These are phyloP conservation scores for Wickerhamiella spandovensis DNA, from an alignment of 805 yeast genomes.

Conservation along the genomic window DNA sequence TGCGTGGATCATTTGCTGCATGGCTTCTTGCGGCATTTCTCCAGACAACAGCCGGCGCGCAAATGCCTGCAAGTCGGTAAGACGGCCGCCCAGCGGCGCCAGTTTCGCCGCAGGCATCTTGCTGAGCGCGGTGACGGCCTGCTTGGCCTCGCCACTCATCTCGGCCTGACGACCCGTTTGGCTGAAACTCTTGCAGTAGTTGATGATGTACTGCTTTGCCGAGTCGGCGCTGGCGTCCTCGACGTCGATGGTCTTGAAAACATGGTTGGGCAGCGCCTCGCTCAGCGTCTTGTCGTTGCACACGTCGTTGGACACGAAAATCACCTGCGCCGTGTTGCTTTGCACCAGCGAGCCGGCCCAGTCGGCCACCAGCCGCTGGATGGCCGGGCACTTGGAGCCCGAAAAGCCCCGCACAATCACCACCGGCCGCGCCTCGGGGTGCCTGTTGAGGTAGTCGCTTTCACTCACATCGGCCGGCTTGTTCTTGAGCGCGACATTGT, in stretches of 20 bases:
- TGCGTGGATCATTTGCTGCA: constrained; percentile 67
- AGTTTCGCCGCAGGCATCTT: constrained; percentile 21
- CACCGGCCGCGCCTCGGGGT: constrained; percentile 15
- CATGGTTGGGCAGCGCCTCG: constrained; percentile 72
- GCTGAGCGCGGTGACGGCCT: constrained; percentile 17
- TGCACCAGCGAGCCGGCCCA: constrained; percentile 76
- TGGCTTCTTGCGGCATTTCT: constrained; percentile 64
- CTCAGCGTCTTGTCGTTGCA: constrained; percentile 57
- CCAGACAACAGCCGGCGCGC: constrained; percentile 81
- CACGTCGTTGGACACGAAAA: constrained; percentile 74
- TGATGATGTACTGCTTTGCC: constrained; percentile 55
- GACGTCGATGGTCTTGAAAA: constrained; percentile 58
- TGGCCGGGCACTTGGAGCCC: constrained; percentile 19
- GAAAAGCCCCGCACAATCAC: constrained; percentile 11
- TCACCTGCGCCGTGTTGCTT: constrained; percentile 77
- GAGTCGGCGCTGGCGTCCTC: constrained; percentile 69
- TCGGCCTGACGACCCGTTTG: constrained; percentile 15
- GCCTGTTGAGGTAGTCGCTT: constrained; percentile 9
- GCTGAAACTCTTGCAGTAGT: constrained; percentile 14
- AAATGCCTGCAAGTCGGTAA: constrained; percentile 85
- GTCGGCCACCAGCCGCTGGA: constrained; percentile 64
- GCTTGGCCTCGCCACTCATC: constrained; percentile 27
- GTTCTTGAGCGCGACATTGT: constrained; percentile 38
- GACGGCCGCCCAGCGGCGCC: constrained; percentile 82
- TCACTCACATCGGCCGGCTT: constrained; percentile 18